These are phyloP conservation scores for Trichoderma harzianum DNA, from an alignment of 2,329 filamentous ascomycete species.

Conservation along the genomic window DNA sequence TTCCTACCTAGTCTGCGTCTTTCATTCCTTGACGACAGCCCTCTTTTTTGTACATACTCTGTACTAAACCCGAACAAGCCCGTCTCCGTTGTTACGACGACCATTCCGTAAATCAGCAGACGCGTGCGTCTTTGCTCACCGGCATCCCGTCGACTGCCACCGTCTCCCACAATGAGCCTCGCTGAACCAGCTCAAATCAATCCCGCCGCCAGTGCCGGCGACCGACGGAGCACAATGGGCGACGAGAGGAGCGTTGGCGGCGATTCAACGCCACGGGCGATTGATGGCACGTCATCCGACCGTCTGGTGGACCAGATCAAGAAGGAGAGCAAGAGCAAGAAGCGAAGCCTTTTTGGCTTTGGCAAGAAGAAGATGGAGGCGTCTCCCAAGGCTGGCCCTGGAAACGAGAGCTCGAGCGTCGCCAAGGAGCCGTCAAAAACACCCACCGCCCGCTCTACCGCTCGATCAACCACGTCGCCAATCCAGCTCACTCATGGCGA, in stretches of 20 bases:
- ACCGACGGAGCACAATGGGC: slow-evolving; percentile 22
- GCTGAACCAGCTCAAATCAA: slow-evolving; percentile 25
- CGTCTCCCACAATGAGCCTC: slow-evolving; percentile 28
- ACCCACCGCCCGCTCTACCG: slow-evolving; percentile 25
- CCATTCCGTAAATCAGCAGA: background rate
- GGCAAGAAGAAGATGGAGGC: slow-evolving; percentile 56
- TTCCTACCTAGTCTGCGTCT: background rate
- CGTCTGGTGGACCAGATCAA: slow-evolving; percentile 28
- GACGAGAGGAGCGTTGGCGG: slow-evolving; percentile 29
- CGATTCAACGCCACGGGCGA: slow-evolving; percentile 33
- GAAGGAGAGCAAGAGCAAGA: slow-evolving; percentile 42
- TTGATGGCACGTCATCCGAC: slow-evolving; percentile 28
- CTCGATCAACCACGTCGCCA: slow-evolving; percentile 41
- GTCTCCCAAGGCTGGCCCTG: slow-evolving; percentile 37
- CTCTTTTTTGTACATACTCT: background rate
- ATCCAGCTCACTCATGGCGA: slow-evolving; percentile 35
- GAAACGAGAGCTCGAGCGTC: slow-evolving; percentile 34
- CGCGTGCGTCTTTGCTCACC: slow-evolving; percentile 2
- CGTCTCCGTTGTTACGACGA: background rate
- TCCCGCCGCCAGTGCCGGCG: slow-evolving; percentile 18
- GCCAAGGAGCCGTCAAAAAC: slow-evolving; percentile 37
- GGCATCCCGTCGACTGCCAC: background rate
- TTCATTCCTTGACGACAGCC: background rate
- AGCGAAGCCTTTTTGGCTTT: slow-evolving; percentile 58
- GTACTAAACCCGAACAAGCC: background rate